phyloP scores from a whole-genome alignment of 2,329 filamentous ascomycete genomes.

The Aspergillus sp. region DNA sequence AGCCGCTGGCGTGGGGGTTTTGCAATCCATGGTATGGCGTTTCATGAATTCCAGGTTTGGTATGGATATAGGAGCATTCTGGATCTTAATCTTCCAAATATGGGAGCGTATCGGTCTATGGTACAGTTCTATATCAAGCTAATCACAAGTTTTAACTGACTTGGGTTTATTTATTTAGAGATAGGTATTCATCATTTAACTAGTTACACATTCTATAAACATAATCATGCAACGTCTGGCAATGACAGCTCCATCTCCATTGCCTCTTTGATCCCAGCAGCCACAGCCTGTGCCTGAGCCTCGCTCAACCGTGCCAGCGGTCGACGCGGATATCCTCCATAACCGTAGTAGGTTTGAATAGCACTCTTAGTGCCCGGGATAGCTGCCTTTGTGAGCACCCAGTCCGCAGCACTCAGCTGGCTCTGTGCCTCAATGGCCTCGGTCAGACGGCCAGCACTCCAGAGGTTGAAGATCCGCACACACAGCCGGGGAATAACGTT shows the following conservation, averaged over 20 bases:
- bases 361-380: conserved; percentile 83
- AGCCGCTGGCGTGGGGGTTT: too few species aligned
- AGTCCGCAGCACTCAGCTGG: conserved; percentile 71
- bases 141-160: too few species aligned
- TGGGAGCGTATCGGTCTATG: too few species aligned
- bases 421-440: conserved; percentile 75
- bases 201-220: not conserved
- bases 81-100: too few species aligned
- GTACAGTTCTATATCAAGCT: too few species aligned
- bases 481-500: conserved; percentile 84
- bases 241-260: conserved; percentile 30
- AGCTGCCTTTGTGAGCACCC: conserved; percentile 77
- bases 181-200: conserved; percentile 4
- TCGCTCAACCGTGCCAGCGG: conserved; percentile 44
- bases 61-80: too few species aligned
- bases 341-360: conserved; percentile 77
- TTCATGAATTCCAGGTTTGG: too few species aligned
- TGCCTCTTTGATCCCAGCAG: conserved; percentile 30
- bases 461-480: conserved; percentile 75
- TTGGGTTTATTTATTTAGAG: conserved; percentile 2
- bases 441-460: conserved; percentile 66
- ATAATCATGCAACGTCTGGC: conserved; percentile 29
- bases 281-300: conserved; percentile 24
- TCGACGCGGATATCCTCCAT: conserved; percentile 71
- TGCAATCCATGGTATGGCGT: too few species aligned